phyloP scores from a whole-genome alignment of 495 filamentous ascomycete genomes.

The Penicillium coprophilum region DNA sequence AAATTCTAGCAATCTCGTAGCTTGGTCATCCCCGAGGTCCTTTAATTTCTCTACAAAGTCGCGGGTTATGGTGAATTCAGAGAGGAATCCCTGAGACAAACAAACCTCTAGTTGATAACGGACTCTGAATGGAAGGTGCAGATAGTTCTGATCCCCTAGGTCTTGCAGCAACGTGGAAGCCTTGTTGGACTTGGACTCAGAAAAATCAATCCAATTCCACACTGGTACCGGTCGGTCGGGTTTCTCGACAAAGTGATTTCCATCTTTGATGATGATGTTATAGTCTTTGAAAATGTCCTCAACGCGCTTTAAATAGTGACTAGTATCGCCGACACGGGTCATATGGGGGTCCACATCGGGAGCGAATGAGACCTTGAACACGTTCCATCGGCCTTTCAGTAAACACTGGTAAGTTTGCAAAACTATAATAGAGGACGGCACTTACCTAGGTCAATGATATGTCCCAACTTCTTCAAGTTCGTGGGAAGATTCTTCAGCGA shows the following conservation, averaged over 20 bases:
- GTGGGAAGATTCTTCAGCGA: conserved; percentile 42
- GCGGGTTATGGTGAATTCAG: conserved; percentile 67
- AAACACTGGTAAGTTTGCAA: neutral
- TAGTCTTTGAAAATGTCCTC: conserved; percentile 64
- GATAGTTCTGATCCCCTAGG: conserved; percentile 34
- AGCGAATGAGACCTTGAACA: conserved; percentile 36
- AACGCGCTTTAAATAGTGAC: conserved; percentile 42
- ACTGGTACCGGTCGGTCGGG: conserved; percentile 28
- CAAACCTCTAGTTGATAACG: conserved; percentile 94
- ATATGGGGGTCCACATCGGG: conserved; percentile 6
- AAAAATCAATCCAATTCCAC: conserved; percentile 59
- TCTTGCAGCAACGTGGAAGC: conserved; percentile 30
- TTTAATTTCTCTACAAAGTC: conserved; percentile 64
- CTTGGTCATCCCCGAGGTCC: conserved; percentile 45
- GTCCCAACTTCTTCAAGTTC: conserved; percentile 53
- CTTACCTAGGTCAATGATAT: conserved; percentile 75
- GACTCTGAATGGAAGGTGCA: conserved; percentile 64
- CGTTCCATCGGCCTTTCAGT: conserved; percentile 42
- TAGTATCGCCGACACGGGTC: conserved; percentile 23
- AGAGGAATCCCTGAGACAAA: conserved; percentile 75
- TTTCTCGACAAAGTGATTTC: conserved; percentile 23
- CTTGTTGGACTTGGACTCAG: conserved; percentile 14
- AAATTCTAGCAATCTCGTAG: conserved; percentile 60
- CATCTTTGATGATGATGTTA: conserved; percentile 57
- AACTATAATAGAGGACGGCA: neutral